Evolutionary conservation across 306 rosid species (phyloP).

Genomic region (Cicer bijugum): DNA sequence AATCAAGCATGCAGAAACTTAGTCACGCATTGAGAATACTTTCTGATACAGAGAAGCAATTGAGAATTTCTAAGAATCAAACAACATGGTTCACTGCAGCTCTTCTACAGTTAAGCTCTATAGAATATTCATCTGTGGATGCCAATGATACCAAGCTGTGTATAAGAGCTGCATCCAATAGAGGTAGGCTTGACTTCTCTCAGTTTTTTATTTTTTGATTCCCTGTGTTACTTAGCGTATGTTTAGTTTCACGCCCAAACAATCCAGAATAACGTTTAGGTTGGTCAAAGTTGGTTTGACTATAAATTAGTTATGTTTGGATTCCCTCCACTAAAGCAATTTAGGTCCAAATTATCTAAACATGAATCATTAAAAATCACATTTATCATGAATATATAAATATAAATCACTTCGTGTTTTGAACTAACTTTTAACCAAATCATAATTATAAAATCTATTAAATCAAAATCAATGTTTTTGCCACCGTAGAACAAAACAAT

Average conservation of each 20-base stretch:
- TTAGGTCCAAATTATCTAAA: not conserved
- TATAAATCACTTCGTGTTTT: no score
- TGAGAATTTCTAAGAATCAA: constrained; percentile 83
- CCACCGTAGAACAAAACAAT: not conserved
- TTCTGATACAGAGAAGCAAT: constrained; percentile 80
- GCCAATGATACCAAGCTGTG: constrained; percentile 54
- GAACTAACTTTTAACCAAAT: not conserved
- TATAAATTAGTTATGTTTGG: not conserved
- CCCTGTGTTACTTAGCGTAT: not conserved
- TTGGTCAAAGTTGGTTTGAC: not conserved
- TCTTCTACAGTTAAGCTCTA: constrained; percentile 75
- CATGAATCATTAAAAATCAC: no score
- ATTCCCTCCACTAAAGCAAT: not conserved
- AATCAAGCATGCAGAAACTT: constrained; percentile 69
- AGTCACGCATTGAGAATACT: constrained; percentile 74
- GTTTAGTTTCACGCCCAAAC: not conserved
- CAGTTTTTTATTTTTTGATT: not conserved
- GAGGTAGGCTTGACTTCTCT: constrained; percentile 52
- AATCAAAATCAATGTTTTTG: no score
- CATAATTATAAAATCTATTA: no score
- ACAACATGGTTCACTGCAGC: constrained; percentile 91
- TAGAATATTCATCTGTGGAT: constrained; percentile 57
- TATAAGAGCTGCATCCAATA: constrained; percentile 44
- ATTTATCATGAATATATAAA: no score
- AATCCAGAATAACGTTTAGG: not conserved